phyloP scores from a whole-genome alignment of 1,284 basidiomycete genomes.

The Trametes versicolor region DNA sequence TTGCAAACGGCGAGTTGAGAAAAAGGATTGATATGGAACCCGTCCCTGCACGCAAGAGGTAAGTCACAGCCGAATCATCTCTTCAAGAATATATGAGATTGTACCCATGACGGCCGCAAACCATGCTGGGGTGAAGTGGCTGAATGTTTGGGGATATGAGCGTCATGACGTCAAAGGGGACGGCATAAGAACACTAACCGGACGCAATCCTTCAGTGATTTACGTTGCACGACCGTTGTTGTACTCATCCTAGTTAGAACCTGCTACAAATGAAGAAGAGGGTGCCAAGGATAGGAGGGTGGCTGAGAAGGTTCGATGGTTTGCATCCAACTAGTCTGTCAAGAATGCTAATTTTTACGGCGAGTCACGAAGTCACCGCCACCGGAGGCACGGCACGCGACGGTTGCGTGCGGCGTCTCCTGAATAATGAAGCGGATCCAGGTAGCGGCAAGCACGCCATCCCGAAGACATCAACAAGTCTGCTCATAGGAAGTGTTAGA shows the following conservation, averaged over 20 bases:
- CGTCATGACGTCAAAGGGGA: background rate
- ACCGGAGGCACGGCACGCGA: slow-evolving; percentile 5
- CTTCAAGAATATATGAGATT: background rate
- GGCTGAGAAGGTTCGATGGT: background rate
- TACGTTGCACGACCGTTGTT: background rate
- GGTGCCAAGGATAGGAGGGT: background rate
- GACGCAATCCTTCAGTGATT: slow-evolving; percentile 32
- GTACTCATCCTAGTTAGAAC: slow-evolving; percentile 2
- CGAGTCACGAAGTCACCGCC: slow-evolving; percentile 22
- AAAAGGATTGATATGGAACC: slow-evolving; percentile 50
- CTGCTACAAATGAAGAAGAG: background rate
- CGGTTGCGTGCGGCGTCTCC: background rate
- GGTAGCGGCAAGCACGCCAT: background rate
- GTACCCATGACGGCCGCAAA: slow-evolving; percentile 50
- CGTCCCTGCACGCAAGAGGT: slow-evolving; percentile 41
- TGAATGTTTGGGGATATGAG: slow-evolving; percentile 25
- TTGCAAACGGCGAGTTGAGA: slow-evolving; percentile 52
- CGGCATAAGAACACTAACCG: slow-evolving; percentile 23
- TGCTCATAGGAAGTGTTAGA: background rate
- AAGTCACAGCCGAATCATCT: too few species aligned
- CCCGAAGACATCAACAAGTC: background rate
- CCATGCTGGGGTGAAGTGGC: slow-evolving; percentile 60
- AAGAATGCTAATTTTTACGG: background rate
- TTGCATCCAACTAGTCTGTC: background rate
- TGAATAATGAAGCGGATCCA: background rate